Conservation (phyloP, 768 basidiomycete genomes). For the Russula brevipes region DNA sequence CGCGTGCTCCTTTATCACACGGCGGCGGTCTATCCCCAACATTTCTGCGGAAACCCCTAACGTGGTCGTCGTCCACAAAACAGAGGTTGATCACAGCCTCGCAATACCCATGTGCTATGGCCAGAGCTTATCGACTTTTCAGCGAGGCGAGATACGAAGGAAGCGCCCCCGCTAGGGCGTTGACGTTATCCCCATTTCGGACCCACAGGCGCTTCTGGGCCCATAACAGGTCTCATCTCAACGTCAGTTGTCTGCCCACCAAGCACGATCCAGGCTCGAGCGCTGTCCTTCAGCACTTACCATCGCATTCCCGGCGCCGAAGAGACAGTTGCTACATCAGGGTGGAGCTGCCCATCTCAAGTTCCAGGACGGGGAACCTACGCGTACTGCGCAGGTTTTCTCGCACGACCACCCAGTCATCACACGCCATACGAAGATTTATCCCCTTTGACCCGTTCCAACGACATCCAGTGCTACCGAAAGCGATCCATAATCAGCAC, state of each 20-base stretch:
- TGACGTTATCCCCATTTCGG: conserved; percentile 1
- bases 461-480: not conserved
- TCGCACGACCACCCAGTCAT: not conserved
- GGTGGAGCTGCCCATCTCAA: not conserved
- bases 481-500: not conserved
- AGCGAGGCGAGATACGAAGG: not conserved
- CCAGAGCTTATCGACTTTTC: not conserved
- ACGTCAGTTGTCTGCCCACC: not conserved
- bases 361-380: not conserved
- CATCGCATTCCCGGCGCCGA: not conserved
- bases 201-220: not conserved
- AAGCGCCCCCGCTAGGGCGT: not conserved
- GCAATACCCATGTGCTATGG: not conserved
- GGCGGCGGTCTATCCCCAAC: not conserved
- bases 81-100: not conserved
- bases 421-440: not conserved
- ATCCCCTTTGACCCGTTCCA: not conserved
- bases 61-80: not conserved
- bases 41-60: not conserved
- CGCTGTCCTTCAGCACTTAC: not conserved
- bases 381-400: not conserved
- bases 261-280: not conserved
- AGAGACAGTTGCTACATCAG: not conserved
- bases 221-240: not conserved
- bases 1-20: not conserved